Evolutionary conservation across 1,139 yeast species (phyloP).

Genomic region (Ogataea hybrid): DNA sequence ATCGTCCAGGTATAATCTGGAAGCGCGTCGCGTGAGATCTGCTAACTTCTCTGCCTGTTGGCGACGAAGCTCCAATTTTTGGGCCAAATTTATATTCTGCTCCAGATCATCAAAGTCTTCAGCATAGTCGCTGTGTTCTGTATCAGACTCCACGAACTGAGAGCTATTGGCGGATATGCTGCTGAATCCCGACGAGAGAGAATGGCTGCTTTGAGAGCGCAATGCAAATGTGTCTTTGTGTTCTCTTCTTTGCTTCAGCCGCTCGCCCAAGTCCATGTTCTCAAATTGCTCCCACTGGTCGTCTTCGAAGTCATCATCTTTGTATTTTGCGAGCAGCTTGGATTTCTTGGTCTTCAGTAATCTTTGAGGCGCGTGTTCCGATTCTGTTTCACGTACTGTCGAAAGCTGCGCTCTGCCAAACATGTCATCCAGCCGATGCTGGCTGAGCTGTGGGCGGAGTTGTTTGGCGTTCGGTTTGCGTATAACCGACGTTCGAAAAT

Average conservation of each 20-base stretch:
- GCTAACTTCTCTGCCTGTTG: slow-evolving; percentile 21
- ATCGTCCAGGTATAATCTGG: slow-evolving; percentile 15
- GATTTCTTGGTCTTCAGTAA: slow-evolving; percentile 10
- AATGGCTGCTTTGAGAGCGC: slow-evolving; percentile 23
- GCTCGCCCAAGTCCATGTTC: slow-evolving; percentile 16
- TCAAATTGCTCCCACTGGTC: slow-evolving; percentile 21
- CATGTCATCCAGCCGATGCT: slow-evolving; percentile 13
- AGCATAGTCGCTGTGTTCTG: slow-evolving; percentile 32
- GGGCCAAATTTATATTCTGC: slow-evolving; percentile 17
- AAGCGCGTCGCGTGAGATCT: slow-evolving; percentile 7
- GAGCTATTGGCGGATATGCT: slow-evolving; percentile 19
- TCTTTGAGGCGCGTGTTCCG: slow-evolving; percentile 13
- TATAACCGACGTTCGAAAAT: slow-evolving; percentile 17
- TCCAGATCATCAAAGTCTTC: slow-evolving; percentile 28
- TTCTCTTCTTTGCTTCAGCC: slow-evolving; percentile 11
- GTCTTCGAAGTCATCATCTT: slow-evolving; percentile 12
- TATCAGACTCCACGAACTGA: slow-evolving; percentile 28
- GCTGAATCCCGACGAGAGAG: slow-evolving; percentile 27
- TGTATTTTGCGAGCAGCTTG: slow-evolving; percentile 12
- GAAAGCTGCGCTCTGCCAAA: slow-evolving; percentile 20
- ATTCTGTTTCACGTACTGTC: slow-evolving; percentile 26
- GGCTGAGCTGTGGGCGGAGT: slow-evolving; percentile 11
- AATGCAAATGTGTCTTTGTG: slow-evolving; percentile 5
- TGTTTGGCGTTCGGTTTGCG: slow-evolving; percentile 11
- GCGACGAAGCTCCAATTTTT: slow-evolving; percentile 16